phyloP scores from a whole-genome alignment of 371 early-diverging fungal species.

The Zychaea mexicana region DNA sequence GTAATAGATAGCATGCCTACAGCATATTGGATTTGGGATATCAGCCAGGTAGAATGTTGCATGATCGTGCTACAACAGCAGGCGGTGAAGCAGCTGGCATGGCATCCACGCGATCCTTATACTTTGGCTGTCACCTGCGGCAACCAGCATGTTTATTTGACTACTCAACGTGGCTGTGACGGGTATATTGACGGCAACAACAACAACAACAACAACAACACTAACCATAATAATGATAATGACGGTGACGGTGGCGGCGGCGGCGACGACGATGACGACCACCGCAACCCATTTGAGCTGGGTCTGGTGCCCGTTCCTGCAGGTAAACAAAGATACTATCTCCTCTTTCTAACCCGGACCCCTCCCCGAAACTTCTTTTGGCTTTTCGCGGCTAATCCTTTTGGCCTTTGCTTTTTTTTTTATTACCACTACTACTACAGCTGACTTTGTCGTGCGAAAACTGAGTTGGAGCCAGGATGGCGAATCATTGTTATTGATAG shows the following conservation, averaged over 20 bases:
- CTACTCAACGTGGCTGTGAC: conserved; percentile 21
- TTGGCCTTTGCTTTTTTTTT: neutral
- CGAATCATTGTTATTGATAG: conserved; percentile 36
- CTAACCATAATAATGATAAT: too few relatives aligned
- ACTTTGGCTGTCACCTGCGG: conserved; percentile 55
- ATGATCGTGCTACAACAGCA: conserved; percentile 51
- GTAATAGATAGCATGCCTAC: conserved; percentile 63
- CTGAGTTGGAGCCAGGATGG: conserved; percentile 43
- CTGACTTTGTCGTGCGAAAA: conserved; percentile 34
- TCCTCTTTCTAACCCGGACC: neutral
- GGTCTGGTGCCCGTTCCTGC: conserved; percentile 24
- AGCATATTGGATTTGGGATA: conserved; percentile 67
- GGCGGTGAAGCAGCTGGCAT: conserved; percentile 47
- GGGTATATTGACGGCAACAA: too few relatives aligned
- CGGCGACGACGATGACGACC: too few relatives aligned
- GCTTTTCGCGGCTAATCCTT: neutral
- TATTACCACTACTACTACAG: conserved; percentile 24
- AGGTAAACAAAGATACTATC: conserved; percentile 16
- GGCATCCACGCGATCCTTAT: conserved; percentile 61
- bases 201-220: too few relatives aligned
- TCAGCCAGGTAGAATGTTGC: conserved; percentile 35
- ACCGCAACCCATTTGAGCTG: conserved; percentile 18
- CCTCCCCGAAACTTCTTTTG: neutral
- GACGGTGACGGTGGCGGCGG: too few relatives aligned
- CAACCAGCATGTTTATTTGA: conserved; percentile 43